Evolutionary conservation across 2,329 filamentous ascomycete genomes (phyloP).

Genomic region (Neurospora sp.): DNA sequence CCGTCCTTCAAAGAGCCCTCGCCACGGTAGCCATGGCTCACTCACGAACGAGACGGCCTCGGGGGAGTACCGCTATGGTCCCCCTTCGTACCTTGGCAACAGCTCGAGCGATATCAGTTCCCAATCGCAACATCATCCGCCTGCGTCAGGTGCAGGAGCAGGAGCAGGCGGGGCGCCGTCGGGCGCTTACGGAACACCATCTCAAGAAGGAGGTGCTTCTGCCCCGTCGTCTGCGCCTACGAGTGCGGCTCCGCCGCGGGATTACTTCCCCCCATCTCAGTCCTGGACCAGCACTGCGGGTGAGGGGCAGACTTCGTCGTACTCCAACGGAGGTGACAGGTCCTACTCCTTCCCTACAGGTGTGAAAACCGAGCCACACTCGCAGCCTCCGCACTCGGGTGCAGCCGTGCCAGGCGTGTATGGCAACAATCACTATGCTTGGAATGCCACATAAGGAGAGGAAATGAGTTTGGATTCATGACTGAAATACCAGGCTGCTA

Average conservation of each 20-base stretch:
- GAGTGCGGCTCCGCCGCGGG: conserved; percentile 27
- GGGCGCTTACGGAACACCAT: conserved; percentile 1
- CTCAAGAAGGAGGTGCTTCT: conserved; percentile 1
- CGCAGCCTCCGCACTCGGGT: conserved; percentile 23
- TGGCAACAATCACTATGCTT: conserved; percentile 45
- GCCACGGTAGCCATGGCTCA: conserved; percentile 41
- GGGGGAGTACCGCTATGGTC: conserved; percentile 47
- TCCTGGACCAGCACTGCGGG: conserved; percentile 43
- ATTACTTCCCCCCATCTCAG: conserved; percentile 41
- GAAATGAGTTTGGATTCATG: background rate
- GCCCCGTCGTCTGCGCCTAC: conserved; percentile 14
- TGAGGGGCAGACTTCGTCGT: conserved; percentile 34
- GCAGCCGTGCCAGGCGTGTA: conserved; percentile 27
- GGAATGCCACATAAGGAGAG: conserved; percentile 37
- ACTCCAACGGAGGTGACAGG: conserved; percentile 34
- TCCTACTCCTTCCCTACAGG: conserved; percentile 36
- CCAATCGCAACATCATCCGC: conserved; percentile 21
- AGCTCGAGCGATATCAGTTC: conserved; percentile 21
- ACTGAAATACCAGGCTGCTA: background rate
- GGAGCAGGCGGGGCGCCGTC: background rate
- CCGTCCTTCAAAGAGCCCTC: conserved; percentile 46
- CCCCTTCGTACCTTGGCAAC: conserved; percentile 22
- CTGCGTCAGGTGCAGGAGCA: background rate
- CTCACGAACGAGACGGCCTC: conserved; percentile 38
- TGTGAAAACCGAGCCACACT: conserved; percentile 25